phyloP scores from a whole-genome alignment of 768 basidiomycete genomes.

The Lactarius deliciosus region DNA sequence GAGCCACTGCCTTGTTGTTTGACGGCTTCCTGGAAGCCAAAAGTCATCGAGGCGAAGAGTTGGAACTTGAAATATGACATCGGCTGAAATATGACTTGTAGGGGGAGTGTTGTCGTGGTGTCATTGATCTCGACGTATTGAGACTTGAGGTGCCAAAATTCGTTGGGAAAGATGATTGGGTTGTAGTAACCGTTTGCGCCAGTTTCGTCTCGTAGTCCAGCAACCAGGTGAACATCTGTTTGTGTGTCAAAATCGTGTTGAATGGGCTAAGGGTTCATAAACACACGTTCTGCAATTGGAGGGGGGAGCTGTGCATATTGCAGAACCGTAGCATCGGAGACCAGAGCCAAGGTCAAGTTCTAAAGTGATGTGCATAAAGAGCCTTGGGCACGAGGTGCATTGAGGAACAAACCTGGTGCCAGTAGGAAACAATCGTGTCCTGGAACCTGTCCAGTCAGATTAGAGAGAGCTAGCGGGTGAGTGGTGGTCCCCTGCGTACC shows the following conservation, averaged over 20 bases:
- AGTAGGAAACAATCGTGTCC: conserved; percentile 66
- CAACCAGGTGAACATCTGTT: conserved; percentile 64
- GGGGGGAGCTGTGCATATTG: conserved; percentile 56
- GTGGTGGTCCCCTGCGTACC: conserved; percentile 37
- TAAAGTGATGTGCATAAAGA: conserved; percentile 35
- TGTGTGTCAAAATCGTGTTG: conserved; percentile 23
- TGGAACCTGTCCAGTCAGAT: conserved; percentile 20
- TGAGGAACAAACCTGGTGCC: conserved; percentile 61
- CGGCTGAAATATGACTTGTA: conserved; percentile 81
- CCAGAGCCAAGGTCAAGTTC: conserved; percentile 85
- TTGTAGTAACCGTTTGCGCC: conserved; percentile 73
- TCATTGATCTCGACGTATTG: conserved; percentile 82
- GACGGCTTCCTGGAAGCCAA: conserved; percentile 84
- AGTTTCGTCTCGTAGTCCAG: conserved; percentile 58
- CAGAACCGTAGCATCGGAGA: conserved; percentile 66
- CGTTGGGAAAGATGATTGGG: conserved; percentile 90
- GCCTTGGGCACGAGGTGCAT: background rate
- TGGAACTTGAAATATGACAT: conserved; percentile 88
- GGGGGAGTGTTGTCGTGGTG: conserved; percentile 75
- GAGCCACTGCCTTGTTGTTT: conserved; percentile 64
- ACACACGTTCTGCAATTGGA: conserved; percentile 62
- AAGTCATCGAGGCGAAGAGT: conserved; percentile 78
- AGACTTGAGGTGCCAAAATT: conserved; percentile 89
- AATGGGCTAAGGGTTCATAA: conserved; percentile 1
- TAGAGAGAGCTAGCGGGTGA: conserved; percentile 10